Percentiles rank a stretch among this genome's conserved stretches.
phyloP scores from a whole-genome alignment of 352 stramenopile species.

The Phytopythium aichiense region DNA sequence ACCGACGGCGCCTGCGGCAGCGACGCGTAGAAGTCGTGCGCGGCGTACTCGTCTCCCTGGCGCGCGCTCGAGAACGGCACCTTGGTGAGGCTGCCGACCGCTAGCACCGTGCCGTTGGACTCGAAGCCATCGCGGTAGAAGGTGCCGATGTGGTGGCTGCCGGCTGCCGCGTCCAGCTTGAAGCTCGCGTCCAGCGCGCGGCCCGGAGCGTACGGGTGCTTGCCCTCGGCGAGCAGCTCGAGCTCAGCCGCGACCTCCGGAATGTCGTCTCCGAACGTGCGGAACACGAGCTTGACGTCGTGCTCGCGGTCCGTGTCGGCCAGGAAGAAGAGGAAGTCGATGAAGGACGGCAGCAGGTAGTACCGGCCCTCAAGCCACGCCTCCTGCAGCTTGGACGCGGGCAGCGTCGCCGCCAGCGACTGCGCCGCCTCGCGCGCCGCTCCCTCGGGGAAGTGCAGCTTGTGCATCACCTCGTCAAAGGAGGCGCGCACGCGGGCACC shows the following conservation, averaged over 20 bases:
- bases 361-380: slow-evolving; percentile 70
- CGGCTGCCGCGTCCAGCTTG: slow-evolving; percentile 33
- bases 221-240: slow-evolving; percentile 56
- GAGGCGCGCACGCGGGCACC: slow-evolving; percentile 36
- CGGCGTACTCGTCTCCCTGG: slow-evolving; percentile 19
- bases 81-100: slow-evolving; percentile 56
- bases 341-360: slow-evolving; percentile 80
- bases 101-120: slow-evolving; percentile 48
- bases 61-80: slow-evolving; percentile 46
- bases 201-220: slow-evolving; percentile 45
- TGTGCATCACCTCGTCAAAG: slow-evolving; percentile 72
- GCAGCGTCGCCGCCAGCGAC: slow-evolving; percentile 33
- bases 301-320: slow-evolving; percentile 22
- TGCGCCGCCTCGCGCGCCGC: slow-evolving; percentile 38
- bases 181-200: slow-evolving; percentile 39
- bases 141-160: slow-evolving; percentile 35
- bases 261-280: slow-evolving; percentile 81
- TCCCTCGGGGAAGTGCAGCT: slow-evolving; percentile 61
- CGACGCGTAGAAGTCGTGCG: slow-evolving; percentile 36
- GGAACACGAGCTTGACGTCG: slow-evolving; percentile 65
- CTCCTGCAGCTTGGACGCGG: slow-evolving; percentile 53
- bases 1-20: slow-evolving; percentile 15
- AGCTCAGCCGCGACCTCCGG: slow-evolving; percentile 70
- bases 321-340: slow-evolving; percentile 61
- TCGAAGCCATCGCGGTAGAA: slow-evolving; percentile 76